Evolutionary conservation across 108 stramenopile genomes (phyloP).

Genomic region (Cyclotella sp.): DNA sequence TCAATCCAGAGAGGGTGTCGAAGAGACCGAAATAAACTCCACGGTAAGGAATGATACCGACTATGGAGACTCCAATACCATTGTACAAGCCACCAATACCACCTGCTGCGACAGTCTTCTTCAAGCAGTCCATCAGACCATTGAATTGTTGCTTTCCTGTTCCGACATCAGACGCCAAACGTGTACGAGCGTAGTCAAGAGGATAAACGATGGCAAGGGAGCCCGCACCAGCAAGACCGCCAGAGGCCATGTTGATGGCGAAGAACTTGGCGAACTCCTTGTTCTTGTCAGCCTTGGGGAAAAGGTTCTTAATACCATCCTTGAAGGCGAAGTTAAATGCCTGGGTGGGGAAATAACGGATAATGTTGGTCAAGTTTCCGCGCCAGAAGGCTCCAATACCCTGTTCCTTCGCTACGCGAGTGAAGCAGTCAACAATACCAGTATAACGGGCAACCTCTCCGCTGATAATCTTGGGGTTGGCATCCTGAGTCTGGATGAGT

Average conservation of each 20-base stretch:
- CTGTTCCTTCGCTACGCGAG: conserved; percentile 94
- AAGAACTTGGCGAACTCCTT: conserved; percentile 96
- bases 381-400: conserved; percentile 95
- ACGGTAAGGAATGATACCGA: conserved; percentile 98
- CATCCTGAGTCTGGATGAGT: conserved; percentile 97
- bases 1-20: conserved; percentile 96
- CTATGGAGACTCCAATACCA: conserved; percentile 96
- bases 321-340: conserved; percentile 99
- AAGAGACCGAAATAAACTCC: conserved; percentile 99
- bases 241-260: conserved; percentile 96
- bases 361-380: conserved; percentile 98
- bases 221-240: conserved; percentile 97
- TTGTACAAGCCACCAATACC: conserved; percentile 96
- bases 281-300: conserved; percentile 98
- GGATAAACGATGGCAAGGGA: conserved; percentile 98
- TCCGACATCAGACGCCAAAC: conserved; percentile 98
- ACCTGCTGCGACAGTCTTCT: conserved; percentile 85
- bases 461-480: conserved; percentile 96
- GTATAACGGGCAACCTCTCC: conserved; percentile 97
- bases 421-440: conserved; percentile 95
- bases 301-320: conserved; percentile 96
- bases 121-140: conserved; percentile 97
- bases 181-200: conserved; percentile 99
- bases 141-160: conserved; percentile 94
- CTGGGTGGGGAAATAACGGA: conserved; percentile 99